These are phyloP conservation scores for Kwoniella europaea DNA, from an alignment of 768 basidiomycete species.

Conservation along the genomic window DNA sequence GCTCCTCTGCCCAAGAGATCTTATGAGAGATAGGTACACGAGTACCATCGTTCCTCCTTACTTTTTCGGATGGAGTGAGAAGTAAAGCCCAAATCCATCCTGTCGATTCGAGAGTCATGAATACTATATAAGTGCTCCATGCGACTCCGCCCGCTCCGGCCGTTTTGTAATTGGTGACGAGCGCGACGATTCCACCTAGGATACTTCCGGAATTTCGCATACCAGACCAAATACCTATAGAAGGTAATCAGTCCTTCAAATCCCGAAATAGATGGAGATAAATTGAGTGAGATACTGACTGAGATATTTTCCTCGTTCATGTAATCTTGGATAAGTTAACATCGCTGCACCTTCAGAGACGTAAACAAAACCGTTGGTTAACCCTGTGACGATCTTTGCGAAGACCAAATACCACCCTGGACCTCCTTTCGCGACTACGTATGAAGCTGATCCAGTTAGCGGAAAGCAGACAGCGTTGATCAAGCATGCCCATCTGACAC, in stretches of 20 bases:
- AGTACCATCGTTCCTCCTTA: conserved; percentile 26
- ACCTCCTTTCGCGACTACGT: conserved; percentile 6
- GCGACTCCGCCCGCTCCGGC: conserved; percentile 25
- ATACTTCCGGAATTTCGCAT: conserved; percentile 30
- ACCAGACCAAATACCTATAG: conserved; percentile 27
- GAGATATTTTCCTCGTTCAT: conserved; percentile 29
- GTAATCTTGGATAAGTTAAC: conserved; percentile 24
- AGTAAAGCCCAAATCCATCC: conserved; percentile 26
- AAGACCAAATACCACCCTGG: not conserved
- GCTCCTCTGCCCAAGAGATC: conserved; percentile 23
- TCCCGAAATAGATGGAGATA: too few species aligned
- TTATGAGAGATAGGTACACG: conserved; percentile 18
- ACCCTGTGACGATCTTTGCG: conserved; percentile 8
- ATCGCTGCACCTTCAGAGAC: conserved; percentile 32
- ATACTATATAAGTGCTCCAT: conserved; percentile 32
- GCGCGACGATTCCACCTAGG: conserved; percentile 24
- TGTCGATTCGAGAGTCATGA: conserved; percentile 27
- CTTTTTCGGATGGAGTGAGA: conserved; percentile 21
- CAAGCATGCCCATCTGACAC: conserved; percentile 34
- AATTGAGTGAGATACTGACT: not conserved
- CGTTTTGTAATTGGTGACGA: conserved; percentile 22
- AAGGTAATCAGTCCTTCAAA: not conserved
- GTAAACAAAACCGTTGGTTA: conserved; percentile 27
- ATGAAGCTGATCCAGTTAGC: conserved; percentile 27
- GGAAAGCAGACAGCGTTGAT: conserved; percentile 23